Base-by-base conservation (phyloP, 1,284 basidiomycete genomes). In the Schizophyllum commune region DNA sequence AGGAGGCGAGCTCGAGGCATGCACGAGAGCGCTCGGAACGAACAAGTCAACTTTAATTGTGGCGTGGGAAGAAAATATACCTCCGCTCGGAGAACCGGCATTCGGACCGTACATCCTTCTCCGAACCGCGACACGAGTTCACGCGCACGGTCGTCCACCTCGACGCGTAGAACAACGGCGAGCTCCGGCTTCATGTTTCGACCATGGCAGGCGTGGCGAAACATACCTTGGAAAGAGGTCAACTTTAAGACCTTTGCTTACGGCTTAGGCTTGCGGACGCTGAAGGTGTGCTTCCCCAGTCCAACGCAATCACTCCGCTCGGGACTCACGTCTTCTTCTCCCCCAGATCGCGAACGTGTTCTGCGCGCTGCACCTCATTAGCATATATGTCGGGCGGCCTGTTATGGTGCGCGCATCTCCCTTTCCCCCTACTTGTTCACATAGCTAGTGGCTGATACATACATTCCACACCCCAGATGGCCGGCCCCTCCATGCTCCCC, bases 401-500 rank as follows among this genome's bases (percentile, higher is more conserved):
- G 19, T 27, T 19, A 20, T 55, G 11, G 53, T 55, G 19, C 13
- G 53, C 27, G 13, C 5, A 2, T 11, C 5, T 11, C 11, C 13
- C 53, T 7, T 52, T 7, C 27, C 27, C 5, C 27, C 27, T 5
- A 27, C 39, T 9, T 13, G 4, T 47, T 9, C 39, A 47, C 9
- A 17, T 47, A 11, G 4, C 39, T 13, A 11, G 39, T 3, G 9
- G 9, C 61, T 60, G 27, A 66, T 32, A 13, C 52, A 52, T 32
- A 13, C 52, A 52, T 15, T 54, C 15, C 54, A 19, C 52, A 9
- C 33, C 32, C 55, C 58, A 85, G 84, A 84, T 81, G 74, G 57
- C 71, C 58, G 94, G 94, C 1, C 86, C 88, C n/a, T 94, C 92
- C 57, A 96, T 96, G 93, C 79, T 94, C 27, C 92, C 92, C 2